phyloP scores from a whole-genome alignment of 2,329 filamentous ascomycete genomes.

The Pseudogymnoascus sp. region DNA sequence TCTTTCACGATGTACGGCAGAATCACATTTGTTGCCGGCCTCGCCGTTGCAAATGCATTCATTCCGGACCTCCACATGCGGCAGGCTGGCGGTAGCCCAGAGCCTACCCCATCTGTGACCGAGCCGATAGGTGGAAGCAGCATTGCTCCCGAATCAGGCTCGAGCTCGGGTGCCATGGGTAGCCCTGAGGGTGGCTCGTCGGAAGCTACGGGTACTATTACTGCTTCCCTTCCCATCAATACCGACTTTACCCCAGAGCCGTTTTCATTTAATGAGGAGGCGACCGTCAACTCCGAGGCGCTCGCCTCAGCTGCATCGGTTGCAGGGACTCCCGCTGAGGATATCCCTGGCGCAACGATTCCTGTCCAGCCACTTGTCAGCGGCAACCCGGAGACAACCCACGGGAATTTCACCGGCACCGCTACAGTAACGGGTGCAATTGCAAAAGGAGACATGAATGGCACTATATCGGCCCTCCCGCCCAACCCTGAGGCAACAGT shows the following conservation, averaged over 20 bases:
- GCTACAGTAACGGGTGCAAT: conserved; percentile 62
- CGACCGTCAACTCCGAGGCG: conserved; percentile 20
- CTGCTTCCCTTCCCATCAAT: neutral
- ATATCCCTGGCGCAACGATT: conserved; percentile 22
- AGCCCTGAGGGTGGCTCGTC: neutral
- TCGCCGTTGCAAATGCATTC: neutral
- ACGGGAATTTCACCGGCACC: conserved; percentile 60
- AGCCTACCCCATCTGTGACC: neutral
- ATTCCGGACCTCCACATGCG: neutral
- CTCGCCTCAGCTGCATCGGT: conserved; percentile 19
- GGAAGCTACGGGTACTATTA: neutral
- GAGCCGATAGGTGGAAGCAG: neutral
- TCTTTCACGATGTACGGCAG: conserved; percentile 1
- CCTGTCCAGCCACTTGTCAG: conserved; percentile 34
- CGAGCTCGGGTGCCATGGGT: neutral
- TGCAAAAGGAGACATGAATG: conserved; percentile 46
- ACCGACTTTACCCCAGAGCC: neutral
- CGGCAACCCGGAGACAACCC: conserved; percentile 52
- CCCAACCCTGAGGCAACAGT: conserved; percentile 55
- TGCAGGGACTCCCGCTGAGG: conserved; percentile 20
- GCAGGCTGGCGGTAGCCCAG: neutral
- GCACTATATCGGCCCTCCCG: conserved; percentile 45
- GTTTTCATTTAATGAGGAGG: conserved; percentile 21
- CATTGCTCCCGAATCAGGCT: neutral
- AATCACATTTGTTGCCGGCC: neutral